Evolutionary conservation across 495 filamentous ascomycete species (phyloP).

Genomic region (Chaetomium tenue): DNA sequence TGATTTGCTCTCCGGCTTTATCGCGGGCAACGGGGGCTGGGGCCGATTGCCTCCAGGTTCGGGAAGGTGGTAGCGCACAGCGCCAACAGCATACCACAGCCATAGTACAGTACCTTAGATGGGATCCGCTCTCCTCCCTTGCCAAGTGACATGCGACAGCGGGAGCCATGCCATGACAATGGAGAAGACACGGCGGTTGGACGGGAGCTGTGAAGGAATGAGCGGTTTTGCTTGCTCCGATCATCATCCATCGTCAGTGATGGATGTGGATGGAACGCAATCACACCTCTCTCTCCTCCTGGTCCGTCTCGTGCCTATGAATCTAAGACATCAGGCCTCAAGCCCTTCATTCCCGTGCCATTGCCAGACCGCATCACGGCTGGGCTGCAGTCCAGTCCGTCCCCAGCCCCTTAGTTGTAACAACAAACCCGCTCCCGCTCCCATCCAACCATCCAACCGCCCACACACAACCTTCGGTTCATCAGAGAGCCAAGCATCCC

Average conservation of each 20-base stretch:
- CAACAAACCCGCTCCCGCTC: neutral
- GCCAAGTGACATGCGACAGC: constrained; percentile 1
- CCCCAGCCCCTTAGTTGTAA: neutral
- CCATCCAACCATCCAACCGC: neutral
- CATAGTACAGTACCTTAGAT: neutral
- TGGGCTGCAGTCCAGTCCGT: neutral
- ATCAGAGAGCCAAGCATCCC: neutral
- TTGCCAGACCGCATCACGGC: neutral
- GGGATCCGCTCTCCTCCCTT: neutral
- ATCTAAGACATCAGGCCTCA: no score
- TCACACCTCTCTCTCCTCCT: neutral
- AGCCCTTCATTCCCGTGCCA: no score
- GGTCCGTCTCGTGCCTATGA: neutral
- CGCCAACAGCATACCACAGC: constrained; percentile 6
- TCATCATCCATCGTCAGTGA: no score
- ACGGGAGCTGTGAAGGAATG: neutral
- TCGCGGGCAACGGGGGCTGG: neutral
- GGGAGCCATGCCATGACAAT: neutral
- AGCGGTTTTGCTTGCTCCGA: neutral
- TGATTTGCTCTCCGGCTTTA: neutral
- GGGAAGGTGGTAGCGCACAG: constrained; percentile 16
- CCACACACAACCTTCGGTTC: no score
- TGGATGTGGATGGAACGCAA: neutral
- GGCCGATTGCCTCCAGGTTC: neutral
- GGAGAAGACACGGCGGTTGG: neutral